These are phyloP conservation scores for Spongospora subterranea DNA, from an alignment of 208 protist species.

Conservation along the genomic window DNA sequence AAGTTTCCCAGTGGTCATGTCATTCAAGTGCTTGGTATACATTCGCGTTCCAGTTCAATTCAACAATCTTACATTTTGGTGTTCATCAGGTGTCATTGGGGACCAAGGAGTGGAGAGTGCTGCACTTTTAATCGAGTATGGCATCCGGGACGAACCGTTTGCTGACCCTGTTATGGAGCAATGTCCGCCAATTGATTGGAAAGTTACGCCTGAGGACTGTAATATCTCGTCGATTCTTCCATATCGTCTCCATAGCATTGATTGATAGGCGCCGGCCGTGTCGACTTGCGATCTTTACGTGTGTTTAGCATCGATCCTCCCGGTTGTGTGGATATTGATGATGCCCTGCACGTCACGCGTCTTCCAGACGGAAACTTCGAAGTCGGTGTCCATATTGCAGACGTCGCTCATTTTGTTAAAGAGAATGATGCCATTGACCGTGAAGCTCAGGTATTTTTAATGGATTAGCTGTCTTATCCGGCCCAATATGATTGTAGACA, in stretches of 20 bases:
- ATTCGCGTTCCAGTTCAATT: neutral
- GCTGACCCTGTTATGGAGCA: conserved; percentile 47
- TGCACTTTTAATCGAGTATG: conserved; percentile 75
- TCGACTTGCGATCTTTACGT: conserved; percentile 67
- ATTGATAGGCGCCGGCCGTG: conserved; percentile 36
- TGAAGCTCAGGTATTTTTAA: conserved; percentile 77
- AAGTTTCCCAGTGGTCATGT: conserved; percentile 70
- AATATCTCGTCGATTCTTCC: neutral
- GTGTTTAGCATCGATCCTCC: conserved; percentile 76
- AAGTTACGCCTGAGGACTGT: conserved; percentile 63
- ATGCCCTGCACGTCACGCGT: conserved; percentile 72
- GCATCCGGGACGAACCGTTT: conserved; percentile 69
- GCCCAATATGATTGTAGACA: no score
- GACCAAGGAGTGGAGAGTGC: conserved; percentile 79
- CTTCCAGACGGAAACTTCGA: conserved; percentile 57
- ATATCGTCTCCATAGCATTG: neutral
- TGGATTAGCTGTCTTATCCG: no score
- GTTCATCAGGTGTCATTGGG: conserved; percentile 66
- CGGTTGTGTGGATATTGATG: conserved; percentile 80
- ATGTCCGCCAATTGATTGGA: conserved; percentile 52
- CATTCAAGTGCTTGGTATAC: conserved; percentile 67
- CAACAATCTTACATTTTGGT: neutral
- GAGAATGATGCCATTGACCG: conserved; percentile 78
- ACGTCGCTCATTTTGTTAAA: conserved; percentile 88
- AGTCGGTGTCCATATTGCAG: conserved; percentile 89